Base-by-base conservation (phyloP, 352 stramenopile species). In the Pythium insidiosum region DNA sequence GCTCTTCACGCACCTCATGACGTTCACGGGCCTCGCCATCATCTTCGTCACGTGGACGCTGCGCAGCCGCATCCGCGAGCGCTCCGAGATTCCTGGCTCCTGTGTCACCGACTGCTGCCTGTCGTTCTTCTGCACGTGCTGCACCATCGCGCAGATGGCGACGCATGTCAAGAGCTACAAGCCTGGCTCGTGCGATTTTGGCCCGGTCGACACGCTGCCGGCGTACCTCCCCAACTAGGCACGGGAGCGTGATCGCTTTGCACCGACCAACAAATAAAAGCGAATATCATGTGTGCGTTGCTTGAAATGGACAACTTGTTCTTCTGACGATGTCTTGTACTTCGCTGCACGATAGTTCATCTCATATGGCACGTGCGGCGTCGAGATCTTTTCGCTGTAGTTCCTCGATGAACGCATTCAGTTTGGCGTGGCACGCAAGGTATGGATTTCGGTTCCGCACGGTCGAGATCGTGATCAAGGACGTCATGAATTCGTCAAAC, bases 401-500 rank as follows among this genome's bases (percentile, higher is more conserved):
- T 12, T 36, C 53, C 6, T 7, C 25, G 2, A 70, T 61, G 15
- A 86, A 77, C 16, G 20, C 29, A 38, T 84, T 50, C 18, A 84
- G 67, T 47, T 86, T 84, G 16, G 53, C n/a, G 28, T 84, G 56
- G 70, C 56, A 77, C 10, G 67, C 15, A 4, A 49, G 38, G 16
- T 84, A 86, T 6, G 73, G 73, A 52, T 63, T 65, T n/a, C 66
- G 58, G 10, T 73, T 56, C 5, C 63, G 35, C 19, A 72, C 47
- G 19, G 59, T 56, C 5, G 73, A 68, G 12, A 86, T 63, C 18
- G 70, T 71, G 1, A 68, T 61, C 10, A 78, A 42, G 4, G 68
- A 68, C 3, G 61, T 50, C 2, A 66, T 37, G 28, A 86, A 86
- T 35, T 86, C 73, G 37, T 79, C 66, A 29, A 84, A 81, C 38